Evolutionary conservation across 2,329 filamentous ascomycete species (phyloP).

Genomic region (Dactylellina leptospora): DNA sequence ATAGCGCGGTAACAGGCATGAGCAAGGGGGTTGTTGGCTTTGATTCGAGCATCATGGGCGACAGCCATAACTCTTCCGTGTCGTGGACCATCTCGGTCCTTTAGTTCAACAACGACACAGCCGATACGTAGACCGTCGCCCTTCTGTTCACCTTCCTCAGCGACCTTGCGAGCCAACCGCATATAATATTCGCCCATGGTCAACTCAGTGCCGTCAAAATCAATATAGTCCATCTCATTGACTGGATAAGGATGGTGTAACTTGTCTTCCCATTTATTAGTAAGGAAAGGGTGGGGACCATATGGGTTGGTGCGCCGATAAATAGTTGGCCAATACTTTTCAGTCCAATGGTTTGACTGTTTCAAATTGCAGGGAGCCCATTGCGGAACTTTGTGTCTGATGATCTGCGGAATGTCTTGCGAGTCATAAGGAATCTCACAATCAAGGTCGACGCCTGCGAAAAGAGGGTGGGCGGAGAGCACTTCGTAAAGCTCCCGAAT

Average conservation of each 20-base stretch:
- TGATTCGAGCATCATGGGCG: slow-evolving; percentile 75
- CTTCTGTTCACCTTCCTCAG: slow-evolving; percentile 67
- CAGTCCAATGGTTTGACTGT: slow-evolving; percentile 77
- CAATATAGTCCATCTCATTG: slow-evolving; percentile 55
- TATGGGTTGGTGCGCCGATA: slow-evolving; percentile 89
- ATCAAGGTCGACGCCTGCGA: slow-evolving; percentile 61
- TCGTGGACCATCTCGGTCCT: slow-evolving; percentile 57
- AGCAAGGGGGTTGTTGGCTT: slow-evolving; percentile 76
- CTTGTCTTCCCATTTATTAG: slow-evolving; percentile 59
- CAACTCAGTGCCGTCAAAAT: slow-evolving; percentile 75
- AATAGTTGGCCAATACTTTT: slow-evolving; percentile 82
- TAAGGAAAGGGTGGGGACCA: slow-evolving; percentile 79
- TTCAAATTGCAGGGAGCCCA: slow-evolving; percentile 77
- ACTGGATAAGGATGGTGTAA: slow-evolving; percentile 28
- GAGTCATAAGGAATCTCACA: slow-evolving; percentile 59
- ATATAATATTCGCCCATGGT: slow-evolving; percentile 72
- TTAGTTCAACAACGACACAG: slow-evolving; percentile 74
- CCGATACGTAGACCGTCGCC: slow-evolving; percentile 76
- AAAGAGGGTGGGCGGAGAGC: slow-evolving; percentile 44
- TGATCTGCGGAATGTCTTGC: slow-evolving; percentile 65
- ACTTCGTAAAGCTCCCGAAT: slow-evolving; percentile 67
- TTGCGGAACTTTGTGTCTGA: slow-evolving; percentile 74
- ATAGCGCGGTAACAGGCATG: slow-evolving; percentile 81
- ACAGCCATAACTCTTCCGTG: slow-evolving; percentile 70
- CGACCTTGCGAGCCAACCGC: slow-evolving; percentile 72